Evolutionary conservation across 2,329 filamentous ascomycete species (phyloP).

Genomic region (Drechslerella coelobrocha): DNA sequence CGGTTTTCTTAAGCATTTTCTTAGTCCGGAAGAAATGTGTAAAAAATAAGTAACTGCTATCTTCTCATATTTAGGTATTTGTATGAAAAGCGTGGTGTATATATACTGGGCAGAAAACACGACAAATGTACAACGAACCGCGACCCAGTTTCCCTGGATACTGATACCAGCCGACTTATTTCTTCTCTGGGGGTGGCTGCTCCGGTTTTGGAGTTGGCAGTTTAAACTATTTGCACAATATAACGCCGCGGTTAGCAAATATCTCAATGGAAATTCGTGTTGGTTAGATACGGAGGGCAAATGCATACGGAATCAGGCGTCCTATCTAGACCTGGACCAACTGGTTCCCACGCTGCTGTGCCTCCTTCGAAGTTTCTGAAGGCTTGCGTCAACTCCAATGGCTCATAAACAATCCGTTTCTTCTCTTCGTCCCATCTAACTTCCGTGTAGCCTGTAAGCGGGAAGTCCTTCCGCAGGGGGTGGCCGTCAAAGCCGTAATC

Average conservation of each 20-base stretch:
- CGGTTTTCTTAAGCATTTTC: too few relatives aligned
- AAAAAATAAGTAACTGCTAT: not conserved
- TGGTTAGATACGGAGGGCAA: not conserved
- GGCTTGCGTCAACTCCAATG: conserved; percentile 94
- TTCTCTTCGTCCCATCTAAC: conserved; percentile 99
- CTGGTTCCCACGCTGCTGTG: conserved; percentile 72
- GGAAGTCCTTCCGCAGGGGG: conserved; percentile 96
- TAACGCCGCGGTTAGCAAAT: conserved; percentile 5
- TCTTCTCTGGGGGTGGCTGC: conserved; percentile 39
- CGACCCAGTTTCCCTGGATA: not conserved
- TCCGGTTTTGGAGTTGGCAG: conserved; percentile 95
- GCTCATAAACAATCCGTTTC: conserved; percentile 98
- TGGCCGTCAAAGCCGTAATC: conserved; percentile 99
- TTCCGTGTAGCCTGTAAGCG: conserved; percentile 96
- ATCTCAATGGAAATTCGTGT: not conserved
- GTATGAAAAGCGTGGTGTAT: conserved; percentile 10
- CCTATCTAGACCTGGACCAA: conserved; percentile 59
- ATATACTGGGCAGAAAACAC: conserved; percentile 34
- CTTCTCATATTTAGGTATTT: not conserved
- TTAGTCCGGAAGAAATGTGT: not conserved
- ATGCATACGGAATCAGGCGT: conserved; percentile 53
- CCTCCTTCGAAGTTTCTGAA: conserved; percentile 98
- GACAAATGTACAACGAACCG: conserved; percentile 36
- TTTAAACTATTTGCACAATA: conserved; percentile 70
- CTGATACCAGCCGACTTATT: not conserved